Evolutionary conservation across 495 filamentous ascomycete species (phyloP).

Genomic region (Aspergillus conjunctus): DNA sequence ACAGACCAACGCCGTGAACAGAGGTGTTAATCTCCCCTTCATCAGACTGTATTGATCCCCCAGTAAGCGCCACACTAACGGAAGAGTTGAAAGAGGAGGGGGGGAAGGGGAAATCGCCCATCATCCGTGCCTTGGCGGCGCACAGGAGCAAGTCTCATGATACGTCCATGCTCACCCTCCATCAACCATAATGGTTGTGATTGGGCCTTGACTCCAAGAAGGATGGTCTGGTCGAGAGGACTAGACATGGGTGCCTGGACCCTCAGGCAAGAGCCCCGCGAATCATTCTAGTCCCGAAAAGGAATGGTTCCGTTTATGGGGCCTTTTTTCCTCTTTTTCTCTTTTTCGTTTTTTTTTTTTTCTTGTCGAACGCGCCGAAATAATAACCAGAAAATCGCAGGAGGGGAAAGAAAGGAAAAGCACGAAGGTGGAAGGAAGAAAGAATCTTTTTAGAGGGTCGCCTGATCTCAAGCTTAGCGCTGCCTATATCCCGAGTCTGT

Average conservation of each 20-base stretch:
- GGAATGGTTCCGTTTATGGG: constrained; percentile 21
- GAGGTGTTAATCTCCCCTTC: neutral
- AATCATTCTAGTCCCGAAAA: constrained; percentile 21
- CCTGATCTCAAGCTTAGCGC: constrained; percentile 7
- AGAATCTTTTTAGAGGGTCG: neutral
- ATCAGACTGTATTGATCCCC: constrained; percentile 11
- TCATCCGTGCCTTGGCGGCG: constrained; percentile 13
- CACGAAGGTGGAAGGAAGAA: neutral
- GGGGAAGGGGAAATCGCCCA: constrained; percentile 9
- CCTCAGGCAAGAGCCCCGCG: constrained; percentile 12
- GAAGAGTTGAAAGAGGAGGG: constrained; percentile 9
- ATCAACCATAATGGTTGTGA: neutral
- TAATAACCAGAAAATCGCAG: constrained; percentile 22
- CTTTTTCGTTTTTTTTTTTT: constrained; percentile 25
- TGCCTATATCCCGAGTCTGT: constrained; percentile 5
- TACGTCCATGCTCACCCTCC: constrained; percentile 22
- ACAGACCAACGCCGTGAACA: too few relatives aligned
- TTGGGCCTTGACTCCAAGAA: neutral
- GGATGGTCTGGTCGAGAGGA: neutral
- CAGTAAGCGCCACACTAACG: constrained; percentile 22
- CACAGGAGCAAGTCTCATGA: constrained; percentile 28
- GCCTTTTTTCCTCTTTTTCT: constrained; percentile 20
- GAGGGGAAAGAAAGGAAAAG: constrained; percentile 15
- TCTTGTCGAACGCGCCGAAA: constrained; percentile 34
- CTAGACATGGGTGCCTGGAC: constrained; percentile 17